Base-by-base conservation (phyloP, 345 rosid genomes). In the Kandelia obovata region DNA sequence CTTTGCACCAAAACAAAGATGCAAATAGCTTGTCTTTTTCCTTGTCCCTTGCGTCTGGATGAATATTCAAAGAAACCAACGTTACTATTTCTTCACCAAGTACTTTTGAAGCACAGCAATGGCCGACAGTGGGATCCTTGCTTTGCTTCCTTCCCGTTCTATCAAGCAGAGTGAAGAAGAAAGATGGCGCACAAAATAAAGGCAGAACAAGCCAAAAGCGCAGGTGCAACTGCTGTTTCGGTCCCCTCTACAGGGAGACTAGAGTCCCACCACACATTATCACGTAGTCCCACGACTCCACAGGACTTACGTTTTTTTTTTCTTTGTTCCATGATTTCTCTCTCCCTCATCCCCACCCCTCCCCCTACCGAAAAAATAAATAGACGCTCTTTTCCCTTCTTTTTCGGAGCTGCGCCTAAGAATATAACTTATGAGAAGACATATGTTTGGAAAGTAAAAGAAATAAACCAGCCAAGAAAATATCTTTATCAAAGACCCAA, bases 201-300 rank as follows among this genome's bases (percentile, higher is more conserved):
- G 59, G 30, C 26, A 62, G 47, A 62, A 21, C 47, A 39, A 11
- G 66, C 34, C 66, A 37, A 62, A 62, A 23, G 17, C 10, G 2
- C 25, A 39, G 25, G 39, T 19, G n/a, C 63, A 59, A 59, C 9
- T 31, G 21, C 39, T 59, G 31, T 59, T 15, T 16, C 20, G 27
- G 61, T 58, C 61, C 21, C 63, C 63, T 28, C 13, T 11, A 34
- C 23, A 5, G 47, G 28, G 28, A 23, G 27, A 35, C 65, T 62
- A 62, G 53, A 62, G 52, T 53, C 25, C 52, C 53, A 39, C 66
- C 49, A 39, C 49, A 17, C 23, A 39, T 37, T 62, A 43, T 62
- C 51, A 37, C 21, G 21, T 27, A 62, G 9, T 30, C 20, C 58
- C 13, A 65, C 28, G 30, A 17, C 43, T 51, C 10, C 28, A 19